Base-by-base conservation (phyloP, 805 yeast genomes). In the Candida ascalaphidarum region DNA sequence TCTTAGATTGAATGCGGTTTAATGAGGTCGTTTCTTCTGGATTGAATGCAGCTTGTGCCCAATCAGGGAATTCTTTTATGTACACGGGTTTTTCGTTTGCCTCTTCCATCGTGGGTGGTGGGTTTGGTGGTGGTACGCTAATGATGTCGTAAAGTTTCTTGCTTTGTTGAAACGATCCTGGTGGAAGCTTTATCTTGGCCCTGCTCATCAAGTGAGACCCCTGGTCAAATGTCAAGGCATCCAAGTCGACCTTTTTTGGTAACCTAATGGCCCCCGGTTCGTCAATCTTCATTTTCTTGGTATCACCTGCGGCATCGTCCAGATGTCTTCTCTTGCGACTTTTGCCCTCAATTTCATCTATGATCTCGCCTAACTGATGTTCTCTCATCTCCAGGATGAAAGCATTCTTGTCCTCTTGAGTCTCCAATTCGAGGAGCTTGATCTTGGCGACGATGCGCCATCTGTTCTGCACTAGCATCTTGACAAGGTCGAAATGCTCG, bases 21-120 rank as follows among this genome's bases (percentile, higher is more conserved):
- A 92, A 65, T 1, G 77, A 59, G 2, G 67, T 44, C 0, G 86
- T 78, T 45, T 81, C 84, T 1, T 65, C 54, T 0, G 68, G 50
- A 1, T 86, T 83, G 43, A 92, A 94, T 0, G 81, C 92, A 1
- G 58, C 48, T 34, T 69, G 80, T 0, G 89, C 80, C 96, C 96
- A 92, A 14, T 58, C 68, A 0, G 98, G 97, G 15, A 92, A 50
- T 3, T 65, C 68, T 2, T 71, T 29, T 2, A 84, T 74, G 3
- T 72, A 56, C 3, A 84, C 74, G 8, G 81, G 50, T 11, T 56
- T 43, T 28, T 71, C 61, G 55, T 46, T 48, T 5, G 31, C 12
- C 4, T 43, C 47, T 2, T 51, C 55, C 3, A 74, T 65, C 15
- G 68, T 63, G 1, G 52, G 48, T 1, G 60, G 53, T 2, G 52